phyloP scores from a whole-genome alignment of 75 land plant species.

The Adiantum capillusveneris region DNA sequence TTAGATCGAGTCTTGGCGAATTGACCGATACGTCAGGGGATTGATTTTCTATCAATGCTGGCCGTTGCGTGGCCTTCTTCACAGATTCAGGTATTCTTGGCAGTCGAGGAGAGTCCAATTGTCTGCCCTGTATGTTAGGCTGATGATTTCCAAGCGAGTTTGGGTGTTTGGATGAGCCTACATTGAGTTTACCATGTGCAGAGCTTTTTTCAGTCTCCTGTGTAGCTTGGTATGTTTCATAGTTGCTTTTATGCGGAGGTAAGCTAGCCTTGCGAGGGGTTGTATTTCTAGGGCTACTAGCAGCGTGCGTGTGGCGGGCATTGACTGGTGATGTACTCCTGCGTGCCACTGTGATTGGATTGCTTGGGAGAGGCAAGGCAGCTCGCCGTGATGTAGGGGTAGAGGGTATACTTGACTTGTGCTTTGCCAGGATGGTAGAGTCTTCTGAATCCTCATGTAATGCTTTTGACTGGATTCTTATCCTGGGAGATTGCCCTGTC shows the following conservation, averaged over 20 bases:
- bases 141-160: not conserved
- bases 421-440: not conserved
- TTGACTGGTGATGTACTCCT: not conserved
- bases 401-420: not conserved
- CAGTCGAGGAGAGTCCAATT: not conserved
- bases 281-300: not conserved
- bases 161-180: not conserved
- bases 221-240: not conserved
- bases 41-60: not conserved
- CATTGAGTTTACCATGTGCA: not conserved
- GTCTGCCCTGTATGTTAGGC: not conserved
- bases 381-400: conserved; percentile 1
- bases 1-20: conserved; percentile 41
- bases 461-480: not conserved
- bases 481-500: not conserved
- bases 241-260: not conserved
- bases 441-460: not conserved
- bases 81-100: not conserved
- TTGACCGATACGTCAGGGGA: conserved; percentile 41
- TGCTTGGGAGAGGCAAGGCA: not conserved
- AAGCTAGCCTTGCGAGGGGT: not conserved
- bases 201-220: not conserved
- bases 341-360: not conserved
- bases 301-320: conserved; percentile 1
- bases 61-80: conserved; percentile 9